phyloP scores from a whole-genome alignment of 2,329 filamentous ascomycete genomes.

The Calonectria ilicicola region DNA sequence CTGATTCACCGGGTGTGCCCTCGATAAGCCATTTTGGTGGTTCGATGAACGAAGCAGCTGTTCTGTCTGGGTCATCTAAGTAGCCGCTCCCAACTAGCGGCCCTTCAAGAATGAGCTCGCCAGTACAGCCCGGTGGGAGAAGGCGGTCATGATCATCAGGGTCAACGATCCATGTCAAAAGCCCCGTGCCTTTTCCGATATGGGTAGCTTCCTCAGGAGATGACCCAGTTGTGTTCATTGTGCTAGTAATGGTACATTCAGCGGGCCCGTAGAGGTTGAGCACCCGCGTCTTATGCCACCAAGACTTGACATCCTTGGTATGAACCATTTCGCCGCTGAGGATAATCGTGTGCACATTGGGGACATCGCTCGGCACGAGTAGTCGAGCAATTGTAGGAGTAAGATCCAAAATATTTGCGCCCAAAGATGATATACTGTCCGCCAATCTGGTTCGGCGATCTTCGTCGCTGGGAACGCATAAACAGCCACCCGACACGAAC shows the following conservation, averaged over 20 bases:
- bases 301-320: neutral
- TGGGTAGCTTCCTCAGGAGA: neutral
- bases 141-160: constrained; percentile 33
- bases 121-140: constrained; percentile 43
- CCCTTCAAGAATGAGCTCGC: constrained; percentile 60
- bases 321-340: neutral
- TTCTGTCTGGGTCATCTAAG: constrained; percentile 49
- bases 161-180: constrained; percentile 40
- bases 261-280: constrained; percentile 22
- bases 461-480: constrained; percentile 66
- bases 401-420: constrained; percentile 42
- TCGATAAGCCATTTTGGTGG: constrained; percentile 51
- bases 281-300: neutral
- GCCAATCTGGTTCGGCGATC: constrained; percentile 60
- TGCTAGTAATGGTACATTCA: constrained; percentile 18
- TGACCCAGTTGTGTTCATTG: neutral
- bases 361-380: constrained; percentile 45
- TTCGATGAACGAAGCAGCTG: constrained; percentile 48
- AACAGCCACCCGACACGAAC: constrained; percentile 54
- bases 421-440: neutral
- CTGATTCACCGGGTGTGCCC: neutral
- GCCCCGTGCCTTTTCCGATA: constrained; percentile 15
- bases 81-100: constrained; percentile 63
- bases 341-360: neutral
- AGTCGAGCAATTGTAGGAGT: constrained; percentile 60